phyloP scores from a whole-genome alignment of 73 alveolate species.

The Symbiodinium natans region DNA sequence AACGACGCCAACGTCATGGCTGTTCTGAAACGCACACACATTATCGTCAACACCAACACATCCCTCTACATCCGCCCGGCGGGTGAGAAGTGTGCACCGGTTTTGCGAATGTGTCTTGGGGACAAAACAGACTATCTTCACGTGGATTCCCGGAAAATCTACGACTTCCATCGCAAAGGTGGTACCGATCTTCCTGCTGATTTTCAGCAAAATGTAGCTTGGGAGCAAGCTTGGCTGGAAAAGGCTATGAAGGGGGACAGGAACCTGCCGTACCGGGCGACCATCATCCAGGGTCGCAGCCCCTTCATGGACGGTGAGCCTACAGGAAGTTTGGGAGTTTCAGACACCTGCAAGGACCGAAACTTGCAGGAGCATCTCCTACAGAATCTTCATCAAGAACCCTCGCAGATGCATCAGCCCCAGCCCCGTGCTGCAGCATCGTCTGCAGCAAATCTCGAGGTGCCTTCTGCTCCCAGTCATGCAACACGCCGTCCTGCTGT shows the following conservation, averaged over 20 bases:
- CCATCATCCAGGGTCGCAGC: not conserved
- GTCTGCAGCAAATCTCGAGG: too few species aligned
- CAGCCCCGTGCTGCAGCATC: too few species aligned
- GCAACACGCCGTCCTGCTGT: too few species aligned
- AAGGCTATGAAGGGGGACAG: not conserved
- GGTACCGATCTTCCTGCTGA: not conserved
- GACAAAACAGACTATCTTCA: conserved; percentile 10
- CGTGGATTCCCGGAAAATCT: not conserved
- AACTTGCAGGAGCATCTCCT: too few species aligned
- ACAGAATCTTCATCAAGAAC: too few species aligned
- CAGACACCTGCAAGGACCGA: too few species aligned
- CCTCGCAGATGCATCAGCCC: too few species aligned
- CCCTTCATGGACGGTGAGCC: too few species aligned
- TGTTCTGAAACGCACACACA: conserved; percentile 22
- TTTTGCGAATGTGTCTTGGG: not conserved
- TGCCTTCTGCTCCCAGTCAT: too few species aligned
- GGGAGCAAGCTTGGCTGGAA: conserved; percentile 8
- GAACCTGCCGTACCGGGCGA: not conserved
- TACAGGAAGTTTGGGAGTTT: too few species aligned
- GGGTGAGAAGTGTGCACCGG: not conserved
- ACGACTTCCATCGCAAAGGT: conserved; percentile 22
- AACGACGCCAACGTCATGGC: conserved; percentile 27
- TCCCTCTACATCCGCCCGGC: conserved; percentile 30
- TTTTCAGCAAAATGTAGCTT: not conserved
- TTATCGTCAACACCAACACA: conserved; percentile 10